Evolutionary conservation across 139 green algal genomes (phyloP), one percentile per base, ranked within the genome.

Genomic region (Zygnema circumcarinatum): DNA sequence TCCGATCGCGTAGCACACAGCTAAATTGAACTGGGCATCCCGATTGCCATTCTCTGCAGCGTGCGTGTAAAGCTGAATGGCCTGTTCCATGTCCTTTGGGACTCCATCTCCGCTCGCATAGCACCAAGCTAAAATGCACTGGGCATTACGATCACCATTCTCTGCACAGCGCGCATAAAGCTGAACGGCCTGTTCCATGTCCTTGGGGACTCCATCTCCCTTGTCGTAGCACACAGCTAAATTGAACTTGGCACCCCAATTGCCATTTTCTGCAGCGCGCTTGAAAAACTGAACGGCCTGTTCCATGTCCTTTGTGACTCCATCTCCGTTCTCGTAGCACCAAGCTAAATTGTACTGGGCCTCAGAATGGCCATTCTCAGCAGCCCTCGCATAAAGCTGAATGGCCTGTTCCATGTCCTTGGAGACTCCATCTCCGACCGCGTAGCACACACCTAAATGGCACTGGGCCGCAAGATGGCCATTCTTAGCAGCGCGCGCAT

Each of bases 291-390:
- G 39, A 25, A 11, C 69, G 7, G 69, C 69, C 16, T 56, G 7
- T 7, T 25, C 69, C 3, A 56, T 3, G 39, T 11, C 16, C 16
- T 25, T 11, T 25, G 69, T 3, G 38, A 78, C 69, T 25, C 69
- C 69, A 25, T 56, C 38, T 11, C 69, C 69, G 16, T 78, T 78
- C 16, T 78, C 69, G 7, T 25, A 78, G 16, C 69, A 78, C 7
- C 3, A 25, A 47, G 69, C 80, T 29, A 84, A 54, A 36, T 78
- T 78, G 38, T 25, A 83, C 38, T 87, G 81, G 36, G 81, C 81
- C 42, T 53, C 35, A 36, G 81, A 35, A 88, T 87, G 32, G 3
- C 81, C 81, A 39, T 78, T 35, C 1, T 87, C 81, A 1, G 81
- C 81, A 3, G 81, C 39, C 2, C 38, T 7, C 35, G n/a, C 3